phyloP scores from a whole-genome alignment of 2,329 filamentous ascomycete genomes.

The Purpureocillium lavendulum region DNA sequence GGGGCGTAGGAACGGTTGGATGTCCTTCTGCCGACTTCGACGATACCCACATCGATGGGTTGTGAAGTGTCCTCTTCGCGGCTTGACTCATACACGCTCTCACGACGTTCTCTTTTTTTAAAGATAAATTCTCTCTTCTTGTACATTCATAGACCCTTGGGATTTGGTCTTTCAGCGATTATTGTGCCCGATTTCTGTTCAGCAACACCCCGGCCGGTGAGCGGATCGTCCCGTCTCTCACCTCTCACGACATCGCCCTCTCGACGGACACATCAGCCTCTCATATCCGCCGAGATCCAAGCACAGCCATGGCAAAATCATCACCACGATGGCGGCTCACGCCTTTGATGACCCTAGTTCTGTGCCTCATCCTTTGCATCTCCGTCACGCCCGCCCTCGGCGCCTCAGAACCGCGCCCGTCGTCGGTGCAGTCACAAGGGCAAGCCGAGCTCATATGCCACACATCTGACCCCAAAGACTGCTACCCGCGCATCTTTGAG shows the following conservation, averaged over 20 bases:
- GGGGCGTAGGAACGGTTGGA: no score
- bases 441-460: constrained; percentile 57
- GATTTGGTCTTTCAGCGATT: no score
- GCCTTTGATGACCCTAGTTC: constrained; percentile 12
- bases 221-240: no score
- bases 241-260: no score
- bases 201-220: no score
- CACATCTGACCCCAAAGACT: constrained; percentile 49
- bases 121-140: no score
- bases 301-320: no score
- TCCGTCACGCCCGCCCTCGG: constrained; percentile 15
- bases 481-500: constrained; percentile 57
- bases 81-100: not conserved
- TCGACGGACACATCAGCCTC: no score
- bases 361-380: constrained; percentile 18
- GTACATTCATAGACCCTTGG: no score
- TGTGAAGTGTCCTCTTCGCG: not conserved
- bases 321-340: not conserved
- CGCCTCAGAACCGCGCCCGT: constrained; percentile 15
- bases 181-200: no score
- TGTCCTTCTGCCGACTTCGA: not conserved
- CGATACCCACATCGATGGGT: not conserved
- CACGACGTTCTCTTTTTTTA: not conserved
- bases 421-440: constrained; percentile 18
- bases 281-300: no score